phyloP scores from a whole-genome alignment of 257 asterid species.

The Rubia yunnanensis region DNA sequence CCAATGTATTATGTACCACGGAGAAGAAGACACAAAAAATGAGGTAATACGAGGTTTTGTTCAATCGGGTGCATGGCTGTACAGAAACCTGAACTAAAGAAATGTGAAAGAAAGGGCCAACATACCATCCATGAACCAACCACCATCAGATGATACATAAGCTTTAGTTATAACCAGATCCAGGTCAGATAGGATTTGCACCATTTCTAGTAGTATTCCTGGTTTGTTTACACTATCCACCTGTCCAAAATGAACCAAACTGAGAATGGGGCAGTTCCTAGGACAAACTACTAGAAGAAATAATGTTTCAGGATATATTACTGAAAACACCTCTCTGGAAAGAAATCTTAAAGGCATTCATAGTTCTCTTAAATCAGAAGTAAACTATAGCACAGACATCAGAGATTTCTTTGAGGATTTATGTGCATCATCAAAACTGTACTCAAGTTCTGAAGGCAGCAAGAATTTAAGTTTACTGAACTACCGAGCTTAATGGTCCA shows the following conservation, averaged over 20 bases:
- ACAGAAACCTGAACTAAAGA: neutral
- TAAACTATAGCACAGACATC: neutral
- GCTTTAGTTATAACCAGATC: slow-evolving; percentile 93
- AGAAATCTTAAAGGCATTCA: neutral
- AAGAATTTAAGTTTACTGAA: neutral
- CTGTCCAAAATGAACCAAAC: slow-evolving; percentile 26
- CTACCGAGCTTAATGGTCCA: neutral
- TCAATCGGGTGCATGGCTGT: neutral
- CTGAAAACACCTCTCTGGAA: neutral
- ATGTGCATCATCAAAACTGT: neutral
- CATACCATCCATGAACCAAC: slow-evolving; percentile 99
- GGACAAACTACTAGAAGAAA: neutral
- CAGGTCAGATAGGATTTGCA: slow-evolving; percentile 87
- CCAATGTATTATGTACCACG: neutral
- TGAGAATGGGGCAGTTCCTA: slow-evolving; percentile 8
- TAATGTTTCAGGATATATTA: neutral
- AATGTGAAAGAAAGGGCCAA: slow-evolving; percentile 6
- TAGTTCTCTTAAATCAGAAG: neutral
- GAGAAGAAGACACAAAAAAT: neutral
- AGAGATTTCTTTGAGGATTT: neutral
- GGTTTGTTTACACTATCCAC: slow-evolving; percentile 98
- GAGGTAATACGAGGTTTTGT: neutral
- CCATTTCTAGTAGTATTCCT: slow-evolving; percentile 96
- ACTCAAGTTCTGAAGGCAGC: neutral
- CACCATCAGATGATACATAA: slow-evolving; percentile 92